Base-by-base conservation (phyloP, 352 stramenopile genomes). In the Aphanomyces stellatus region DNA sequence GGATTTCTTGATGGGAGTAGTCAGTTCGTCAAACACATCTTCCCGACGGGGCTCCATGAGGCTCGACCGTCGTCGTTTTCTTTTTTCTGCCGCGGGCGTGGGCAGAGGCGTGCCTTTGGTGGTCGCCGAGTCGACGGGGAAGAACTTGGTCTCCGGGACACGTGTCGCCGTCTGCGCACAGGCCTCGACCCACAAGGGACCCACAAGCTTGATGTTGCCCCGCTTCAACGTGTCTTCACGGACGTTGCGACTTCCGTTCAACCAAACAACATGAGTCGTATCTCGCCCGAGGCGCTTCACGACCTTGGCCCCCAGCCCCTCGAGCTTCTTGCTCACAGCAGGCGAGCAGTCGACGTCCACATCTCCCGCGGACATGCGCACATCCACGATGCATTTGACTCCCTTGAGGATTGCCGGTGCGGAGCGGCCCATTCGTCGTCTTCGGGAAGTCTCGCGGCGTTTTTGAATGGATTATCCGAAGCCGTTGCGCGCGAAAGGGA, bases 181-280 rank as follows among this genome's bases (percentile, higher is more conserved):
- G 7, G 80, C 82, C 49, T 93, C 89, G 8, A 93, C 85, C 85
- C 85, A 93, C 19, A 91, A 72, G 65, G 88, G 82, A 17, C 81
- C 88, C n/a, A 91, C 85, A 40, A 93, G 87, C 34, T 90, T 76
- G 5, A 93, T 41, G 22, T 85, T 72, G 30, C 64, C 73, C 0
- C 76, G 55, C 11, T 72, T 60, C 31, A 60, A 53, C 28, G 40
- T 60, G 51, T 56, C 48, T 34, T 69, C 37, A 41, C 76, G 51
- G 48, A 74, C 69, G 69, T 76, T 53, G 65, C 74, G 51, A 61
- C 73, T 88, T 74, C 80, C 81, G 88, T 63, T 89, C 85, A 41
- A 69, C 70, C 27, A 91, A 48, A 93, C 82, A 53, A 93, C 75
- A 71, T 93, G 85, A 40, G 85, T 91, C 63, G 91, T 70, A 24